Conservation (phyloP, 1,284 basidiomycete genomes). For the Fomitopsis schrenkii region DNA sequence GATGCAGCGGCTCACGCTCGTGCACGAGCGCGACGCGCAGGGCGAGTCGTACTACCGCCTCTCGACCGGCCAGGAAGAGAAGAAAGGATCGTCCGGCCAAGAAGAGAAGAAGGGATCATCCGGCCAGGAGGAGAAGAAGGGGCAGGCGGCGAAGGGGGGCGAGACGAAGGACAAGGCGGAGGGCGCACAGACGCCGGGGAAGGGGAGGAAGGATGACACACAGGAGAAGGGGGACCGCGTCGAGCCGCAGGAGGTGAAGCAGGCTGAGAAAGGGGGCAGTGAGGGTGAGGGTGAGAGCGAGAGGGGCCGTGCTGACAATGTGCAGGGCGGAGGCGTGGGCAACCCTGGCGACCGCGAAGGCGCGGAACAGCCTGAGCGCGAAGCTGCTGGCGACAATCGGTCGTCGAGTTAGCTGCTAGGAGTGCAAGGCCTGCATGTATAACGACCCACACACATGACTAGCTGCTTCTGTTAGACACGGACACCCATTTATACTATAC, state of each 20-base stretch:
- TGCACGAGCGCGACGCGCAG: conserved; percentile 4
- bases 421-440: background rate
- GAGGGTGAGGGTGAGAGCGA: background rate
- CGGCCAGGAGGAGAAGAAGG: background rate
- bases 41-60: conserved; percentile 5
- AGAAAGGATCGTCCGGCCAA: background rate
- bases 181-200: background rate
- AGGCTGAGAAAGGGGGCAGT: too few species aligned
- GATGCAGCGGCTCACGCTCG: conserved; percentile 6
- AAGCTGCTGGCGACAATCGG: background rate
- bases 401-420: background rate
- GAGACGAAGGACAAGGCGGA: background rate
- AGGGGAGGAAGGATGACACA: background rate
- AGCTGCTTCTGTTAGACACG: too few species aligned
- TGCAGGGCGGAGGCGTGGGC: background rate
- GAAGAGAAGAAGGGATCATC: background rate
- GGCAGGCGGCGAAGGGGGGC: background rate
- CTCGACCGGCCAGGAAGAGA: background rate
- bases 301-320: background rate
- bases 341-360: background rate
- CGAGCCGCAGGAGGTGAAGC: background rate
- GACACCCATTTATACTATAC: too few species aligned
- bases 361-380: too few species aligned
- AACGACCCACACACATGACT: background rate
- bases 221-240: background rate